Conservation (phyloP, 306 rosid genomes). For the Rosa lucieae region DNA sequence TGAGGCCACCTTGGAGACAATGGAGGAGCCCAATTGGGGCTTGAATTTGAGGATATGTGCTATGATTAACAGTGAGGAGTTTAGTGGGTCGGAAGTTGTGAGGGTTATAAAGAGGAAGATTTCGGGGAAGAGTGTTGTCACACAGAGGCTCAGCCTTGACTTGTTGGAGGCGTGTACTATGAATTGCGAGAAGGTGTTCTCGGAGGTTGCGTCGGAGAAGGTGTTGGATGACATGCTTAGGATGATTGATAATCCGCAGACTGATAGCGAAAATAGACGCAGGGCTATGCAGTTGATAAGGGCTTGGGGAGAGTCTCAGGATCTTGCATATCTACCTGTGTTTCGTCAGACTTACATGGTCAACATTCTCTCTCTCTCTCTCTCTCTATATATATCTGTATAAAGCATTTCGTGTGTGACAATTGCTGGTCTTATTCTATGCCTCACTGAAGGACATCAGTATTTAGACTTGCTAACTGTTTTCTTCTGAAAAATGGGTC, state of each 20-base stretch:
- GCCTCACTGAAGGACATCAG: background rate
- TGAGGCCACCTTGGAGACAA: constrained; percentile 62
- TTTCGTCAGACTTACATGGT: constrained; percentile 79
- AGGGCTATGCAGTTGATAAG: constrained; percentile 62
- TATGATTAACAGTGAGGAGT: constrained; percentile 56
- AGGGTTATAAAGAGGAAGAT: constrained; percentile 62
- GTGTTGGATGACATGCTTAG: constrained; percentile 62
- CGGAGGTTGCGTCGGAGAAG: constrained; percentile 83
- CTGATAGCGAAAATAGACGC: constrained; percentile 30
- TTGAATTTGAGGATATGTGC: constrained; percentile 69
- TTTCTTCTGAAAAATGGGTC: background rate
- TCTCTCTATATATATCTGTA: too few species aligned
- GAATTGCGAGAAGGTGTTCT: constrained; percentile 82
- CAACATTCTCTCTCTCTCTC: background rate
- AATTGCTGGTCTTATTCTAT: background rate
- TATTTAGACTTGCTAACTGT: background rate
- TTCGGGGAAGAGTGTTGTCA: constrained; percentile 37
- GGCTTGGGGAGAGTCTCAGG: constrained; percentile 86
- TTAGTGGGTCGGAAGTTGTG: constrained; percentile 63
- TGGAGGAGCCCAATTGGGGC: constrained; percentile 74
- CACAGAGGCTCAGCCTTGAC: constrained; percentile 64
- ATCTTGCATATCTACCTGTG: constrained; percentile 76
- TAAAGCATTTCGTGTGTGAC: background rate
- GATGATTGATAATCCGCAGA: constrained; percentile 48
- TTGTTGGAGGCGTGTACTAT: constrained; percentile 63